These are phyloP conservation scores for Areca catechu DNA, from an alignment of 176 grass and related monocot species.

Conservation along the genomic window DNA sequence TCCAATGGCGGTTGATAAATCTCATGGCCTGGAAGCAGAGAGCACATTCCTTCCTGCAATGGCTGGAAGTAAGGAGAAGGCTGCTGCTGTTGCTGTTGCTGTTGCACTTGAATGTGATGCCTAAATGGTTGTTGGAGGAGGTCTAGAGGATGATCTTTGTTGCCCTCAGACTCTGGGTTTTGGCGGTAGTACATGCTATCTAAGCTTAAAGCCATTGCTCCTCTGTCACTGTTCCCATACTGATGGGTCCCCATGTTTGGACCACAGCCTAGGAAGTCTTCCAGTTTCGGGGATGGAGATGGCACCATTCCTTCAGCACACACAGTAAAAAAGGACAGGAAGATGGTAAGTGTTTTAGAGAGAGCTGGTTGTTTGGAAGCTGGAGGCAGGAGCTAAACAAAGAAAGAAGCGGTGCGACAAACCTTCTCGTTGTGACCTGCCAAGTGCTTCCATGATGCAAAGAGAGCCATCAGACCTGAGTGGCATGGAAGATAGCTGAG, in stretches of 20 bases:
- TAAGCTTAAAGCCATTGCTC: slow-evolving; percentile 66
- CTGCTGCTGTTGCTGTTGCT: slow-evolving; percentile 14
- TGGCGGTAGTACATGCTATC: slow-evolving; percentile 68
- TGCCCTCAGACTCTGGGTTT: slow-evolving; percentile 9
- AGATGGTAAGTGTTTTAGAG: background rate
- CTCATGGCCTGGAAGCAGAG: slow-evolving; percentile 43
- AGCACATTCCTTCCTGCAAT: slow-evolving; percentile 31
- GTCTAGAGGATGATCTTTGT: slow-evolving; percentile 13
- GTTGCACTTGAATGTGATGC: too few relatives aligned
- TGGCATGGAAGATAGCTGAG: slow-evolving; percentile 64
- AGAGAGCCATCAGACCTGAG: slow-evolving; percentile 86
- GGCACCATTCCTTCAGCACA: slow-evolving; percentile 41
- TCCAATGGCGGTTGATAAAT: slow-evolving; percentile 46
- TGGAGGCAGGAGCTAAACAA: slow-evolving; percentile 10
- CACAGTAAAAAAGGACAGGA: slow-evolving; percentile 1
- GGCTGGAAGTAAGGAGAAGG: slow-evolving; percentile 35
- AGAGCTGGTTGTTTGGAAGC: slow-evolving; percentile 2
- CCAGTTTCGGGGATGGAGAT: slow-evolving; percentile 73
- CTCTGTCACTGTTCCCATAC: slow-evolving; percentile 29
- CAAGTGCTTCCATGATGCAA: slow-evolving; percentile 65
- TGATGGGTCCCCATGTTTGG: slow-evolving; percentile 44
- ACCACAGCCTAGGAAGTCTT: slow-evolving; percentile 79
- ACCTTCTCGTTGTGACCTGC: slow-evolving; percentile 51
- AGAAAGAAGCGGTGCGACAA: background rate
- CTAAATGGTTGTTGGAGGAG: background rate